Percentiles rank a stretch among this genome's conserved stretches.
Evolutionary conservation across 768 basidiomycete genomes (phyloP).

Genomic region (Neoboletus magnificus): DNA sequence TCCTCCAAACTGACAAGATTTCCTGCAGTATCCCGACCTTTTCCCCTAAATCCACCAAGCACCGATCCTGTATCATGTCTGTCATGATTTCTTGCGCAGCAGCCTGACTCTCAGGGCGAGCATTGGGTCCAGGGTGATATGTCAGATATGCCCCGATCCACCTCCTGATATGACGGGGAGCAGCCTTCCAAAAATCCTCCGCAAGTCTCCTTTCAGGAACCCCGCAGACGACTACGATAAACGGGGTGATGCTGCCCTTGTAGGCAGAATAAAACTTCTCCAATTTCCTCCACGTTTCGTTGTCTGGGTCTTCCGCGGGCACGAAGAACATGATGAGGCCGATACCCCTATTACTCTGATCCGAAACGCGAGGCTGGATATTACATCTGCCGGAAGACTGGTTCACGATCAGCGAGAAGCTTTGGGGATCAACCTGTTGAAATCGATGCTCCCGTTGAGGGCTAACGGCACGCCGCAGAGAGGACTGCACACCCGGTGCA

Average conservation of each 20-base stretch:
- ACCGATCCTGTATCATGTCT: slow-evolving; percentile 11
- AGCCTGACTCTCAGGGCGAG: slow-evolving; percentile 4
- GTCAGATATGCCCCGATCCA: slow-evolving; percentile 7
- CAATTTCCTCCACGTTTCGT: slow-evolving; percentile 13
- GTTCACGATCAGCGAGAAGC: background rate
- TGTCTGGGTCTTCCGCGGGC: background rate
- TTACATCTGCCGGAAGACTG: background rate
- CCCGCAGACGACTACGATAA: slow-evolving; percentile 16
- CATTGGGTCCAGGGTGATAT: slow-evolving; percentile 11
- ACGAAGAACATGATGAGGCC: slow-evolving; percentile 19
- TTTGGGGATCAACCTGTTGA: slow-evolving; percentile 13
- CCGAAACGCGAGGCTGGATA: background rate
- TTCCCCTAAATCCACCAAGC: slow-evolving; percentile 15
- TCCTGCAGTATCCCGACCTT: slow-evolving; percentile 12
- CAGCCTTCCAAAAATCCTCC: slow-evolving; percentile 9
- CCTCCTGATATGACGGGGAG: slow-evolving; percentile 8
- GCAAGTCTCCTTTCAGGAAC: slow-evolving; percentile 6
- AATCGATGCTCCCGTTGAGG: slow-evolving; percentile 11
- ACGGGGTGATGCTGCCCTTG: slow-evolving; percentile 13
- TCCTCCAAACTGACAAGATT: slow-evolving; percentile 19
- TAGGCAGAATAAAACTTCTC: slow-evolving; percentile 13
- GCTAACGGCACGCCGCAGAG: background rate
- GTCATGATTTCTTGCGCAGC: slow-evolving; percentile 10
- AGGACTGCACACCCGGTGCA: slow-evolving; percentile 6
- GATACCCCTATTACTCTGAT: slow-evolving; percentile 1